A percentile compares a stretch with the other conserved stretches of the same genome.
Evolutionary conservation across 352 stramenopile species (phyloP).

Genomic region (Hyaloperonospora brassicae): DNA sequence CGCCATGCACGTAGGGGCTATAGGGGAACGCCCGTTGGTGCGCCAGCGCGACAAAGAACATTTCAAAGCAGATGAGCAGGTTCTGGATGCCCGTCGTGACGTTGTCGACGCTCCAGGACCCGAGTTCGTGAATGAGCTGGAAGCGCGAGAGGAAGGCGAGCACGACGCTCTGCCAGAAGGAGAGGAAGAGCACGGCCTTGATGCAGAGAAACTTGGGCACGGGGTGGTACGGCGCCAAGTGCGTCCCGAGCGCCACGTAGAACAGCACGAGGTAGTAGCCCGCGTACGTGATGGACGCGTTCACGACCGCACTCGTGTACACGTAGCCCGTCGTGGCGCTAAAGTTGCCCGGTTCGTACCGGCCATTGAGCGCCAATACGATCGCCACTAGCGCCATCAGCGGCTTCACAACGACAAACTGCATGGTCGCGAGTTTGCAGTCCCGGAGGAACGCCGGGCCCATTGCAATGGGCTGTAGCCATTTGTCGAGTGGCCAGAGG

Average conservation of each 20-base stretch:
- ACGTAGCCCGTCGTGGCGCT: constrained; percentile 77
- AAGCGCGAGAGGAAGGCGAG: constrained; percentile 86
- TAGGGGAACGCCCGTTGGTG: constrained; percentile 95
- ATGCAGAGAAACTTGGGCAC: constrained; percentile 98
- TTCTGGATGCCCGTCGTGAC: constrained; percentile 96
- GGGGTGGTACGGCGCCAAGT: constrained; percentile 90
- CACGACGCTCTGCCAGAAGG: constrained; percentile 96
- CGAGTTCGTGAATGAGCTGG: constrained; percentile 86
- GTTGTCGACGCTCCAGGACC: constrained; percentile 91
- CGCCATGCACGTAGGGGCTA: constrained; percentile 62
- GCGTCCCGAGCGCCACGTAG: constrained; percentile 88
- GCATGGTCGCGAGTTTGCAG: constrained; percentile 92
- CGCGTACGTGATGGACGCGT: constrained; percentile 94
- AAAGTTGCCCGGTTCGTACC: constrained; percentile 85
- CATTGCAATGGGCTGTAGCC: constrained; percentile 63
- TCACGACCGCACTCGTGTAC: constrained; percentile 91
- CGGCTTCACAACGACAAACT: constrained; percentile 94
- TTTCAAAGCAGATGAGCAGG: constrained; percentile 98
- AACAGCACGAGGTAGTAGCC: constrained; percentile 97
- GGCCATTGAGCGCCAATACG: constrained; percentile 65
- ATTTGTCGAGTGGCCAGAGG: constrained; percentile 66
- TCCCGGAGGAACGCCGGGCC: constrained; percentile 85
- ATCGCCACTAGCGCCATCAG: constrained; percentile 87
- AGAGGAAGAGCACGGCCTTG: constrained; percentile 98
- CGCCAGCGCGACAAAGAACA: constrained; percentile 94